Conservation (phyloP, 139 green algal species). For the Coccomyxa sp. region DNA sequence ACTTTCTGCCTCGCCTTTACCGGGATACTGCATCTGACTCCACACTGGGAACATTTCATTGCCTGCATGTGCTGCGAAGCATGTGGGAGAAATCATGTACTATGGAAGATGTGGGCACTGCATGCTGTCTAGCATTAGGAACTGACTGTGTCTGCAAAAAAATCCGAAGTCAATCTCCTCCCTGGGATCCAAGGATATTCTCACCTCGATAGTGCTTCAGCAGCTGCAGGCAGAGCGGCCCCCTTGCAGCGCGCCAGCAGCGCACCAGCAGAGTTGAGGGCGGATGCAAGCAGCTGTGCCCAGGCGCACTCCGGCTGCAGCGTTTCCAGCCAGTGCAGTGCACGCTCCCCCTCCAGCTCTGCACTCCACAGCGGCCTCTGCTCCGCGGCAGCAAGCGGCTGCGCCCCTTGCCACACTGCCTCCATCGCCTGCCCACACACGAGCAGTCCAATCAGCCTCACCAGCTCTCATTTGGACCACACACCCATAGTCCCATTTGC, state of each 20-base stretch:
- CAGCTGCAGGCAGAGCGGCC: conserved; percentile 41
- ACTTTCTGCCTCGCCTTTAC: too few species aligned
- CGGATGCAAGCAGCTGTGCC: conserved; percentile 53
- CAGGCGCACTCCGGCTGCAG: conserved; percentile 48
- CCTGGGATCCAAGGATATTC: too few species aligned
- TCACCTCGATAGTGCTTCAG: conserved; percentile 18
- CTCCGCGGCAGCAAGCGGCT: conserved; percentile 30
- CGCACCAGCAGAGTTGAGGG: conserved; percentile 28
- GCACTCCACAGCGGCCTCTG: conserved; percentile 72
- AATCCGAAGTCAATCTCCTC: too few species aligned
- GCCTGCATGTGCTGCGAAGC: too few species aligned
- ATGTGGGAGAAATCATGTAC: too few species aligned
- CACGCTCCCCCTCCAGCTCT: conserved; percentile 64
- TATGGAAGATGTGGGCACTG: too few species aligned
- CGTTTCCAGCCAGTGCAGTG: conserved; percentile 75
- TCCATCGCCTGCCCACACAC: conserved; percentile 38
- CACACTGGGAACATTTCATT: not conserved
- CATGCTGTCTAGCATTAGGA: too few species aligned
- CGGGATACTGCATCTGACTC: not conserved
- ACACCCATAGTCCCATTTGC: too few species aligned
- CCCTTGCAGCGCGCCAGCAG: conserved; percentile 41
- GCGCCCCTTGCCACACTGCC: conserved; percentile 59
- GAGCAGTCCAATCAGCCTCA: conserved; percentile 9
- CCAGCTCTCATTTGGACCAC: not conserved
- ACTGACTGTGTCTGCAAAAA: too few species aligned